Evolutionary conservation across 176 grass and related monocot species (phyloP).

Genomic region (Musa beccarii): DNA sequence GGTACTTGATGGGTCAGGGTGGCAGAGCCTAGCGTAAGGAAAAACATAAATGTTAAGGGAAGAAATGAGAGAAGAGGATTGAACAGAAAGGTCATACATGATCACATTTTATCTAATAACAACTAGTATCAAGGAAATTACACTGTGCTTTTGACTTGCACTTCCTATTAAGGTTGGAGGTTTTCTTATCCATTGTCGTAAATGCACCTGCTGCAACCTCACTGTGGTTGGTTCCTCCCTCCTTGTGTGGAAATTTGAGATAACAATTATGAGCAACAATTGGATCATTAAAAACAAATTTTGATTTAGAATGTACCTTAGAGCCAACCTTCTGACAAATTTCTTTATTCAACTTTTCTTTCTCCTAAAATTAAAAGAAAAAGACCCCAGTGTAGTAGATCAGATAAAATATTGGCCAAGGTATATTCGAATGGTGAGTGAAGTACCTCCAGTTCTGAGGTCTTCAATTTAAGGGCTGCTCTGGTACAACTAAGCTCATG

Average conservation of each 20-base stretch:
- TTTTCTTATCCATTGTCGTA: too few species aligned
- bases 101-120: too few species aligned
- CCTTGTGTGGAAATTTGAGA: too few species aligned
- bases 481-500: conserved; percentile 8
- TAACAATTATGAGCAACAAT: too few species aligned
- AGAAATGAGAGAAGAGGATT: background rate
- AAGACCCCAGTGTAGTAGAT: background rate
- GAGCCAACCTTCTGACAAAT: background rate
- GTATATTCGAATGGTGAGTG: background rate
- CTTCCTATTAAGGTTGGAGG: too few species aligned
- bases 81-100: background rate
- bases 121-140: too few species aligned
- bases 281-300: background rate
- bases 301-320: background rate
- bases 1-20: background rate
- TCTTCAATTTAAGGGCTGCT: conserved; percentile 4
- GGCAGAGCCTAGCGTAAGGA: conserved; percentile 27
- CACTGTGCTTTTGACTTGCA: too few species aligned
- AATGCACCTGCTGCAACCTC: too few species aligned
- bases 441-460: background rate
- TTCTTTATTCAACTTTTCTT: background rate
- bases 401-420: background rate
- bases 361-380: background rate
- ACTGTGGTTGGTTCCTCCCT: too few species aligned
- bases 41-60: background rate